A percentile compares a stretch with the other conserved stretches of the same genome.
phyloP scores from a whole-genome alignment of 768 basidiomycete species.

The Lanmaoa rubissima region DNA sequence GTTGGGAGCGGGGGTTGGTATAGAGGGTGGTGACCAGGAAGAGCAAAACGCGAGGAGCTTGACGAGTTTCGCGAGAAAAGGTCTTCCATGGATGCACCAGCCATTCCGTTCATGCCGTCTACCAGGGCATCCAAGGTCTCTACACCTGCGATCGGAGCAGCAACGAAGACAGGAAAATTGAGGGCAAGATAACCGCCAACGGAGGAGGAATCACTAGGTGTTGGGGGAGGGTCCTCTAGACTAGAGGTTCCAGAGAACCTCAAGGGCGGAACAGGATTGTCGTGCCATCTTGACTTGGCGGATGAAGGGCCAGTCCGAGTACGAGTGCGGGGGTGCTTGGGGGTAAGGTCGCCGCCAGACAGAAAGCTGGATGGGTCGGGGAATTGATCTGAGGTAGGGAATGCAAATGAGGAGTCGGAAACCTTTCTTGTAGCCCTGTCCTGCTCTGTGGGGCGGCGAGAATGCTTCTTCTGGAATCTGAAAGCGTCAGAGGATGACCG shows the following conservation, averaged over 20 bases:
- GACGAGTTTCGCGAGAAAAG: conserved; percentile 45
- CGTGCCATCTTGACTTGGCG: conserved; percentile 40
- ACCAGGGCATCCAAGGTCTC: conserved; percentile 88
- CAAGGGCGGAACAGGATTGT: conserved; percentile 48
- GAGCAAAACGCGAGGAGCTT: conserved; percentile 52
- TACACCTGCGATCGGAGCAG: conserved; percentile 75
- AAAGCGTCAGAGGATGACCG: conserved; percentile 18
- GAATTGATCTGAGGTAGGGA: conserved; percentile 28
- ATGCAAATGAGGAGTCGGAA: conserved; percentile 26
- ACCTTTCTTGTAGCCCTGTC: conserved; percentile 27
- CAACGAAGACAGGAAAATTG: conserved; percentile 64
- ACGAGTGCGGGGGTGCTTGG: conserved; percentile 45
- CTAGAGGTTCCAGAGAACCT: conserved; percentile 70
- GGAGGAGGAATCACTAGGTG: conserved; percentile 51
- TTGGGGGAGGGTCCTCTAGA: conserved; percentile 72
- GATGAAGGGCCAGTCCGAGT: conserved; percentile 60
- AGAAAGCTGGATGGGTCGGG: conserved; percentile 27
- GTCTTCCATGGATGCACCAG: conserved; percentile 59
- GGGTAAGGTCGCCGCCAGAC: conserved; percentile 31
- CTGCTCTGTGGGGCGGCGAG: conserved; percentile 26
- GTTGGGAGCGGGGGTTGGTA: conserved; percentile 82
- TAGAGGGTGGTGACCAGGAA: conserved; percentile 66
- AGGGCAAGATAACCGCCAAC: conserved; percentile 29
- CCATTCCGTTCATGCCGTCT: conserved; percentile 91
- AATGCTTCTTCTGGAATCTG: conserved; percentile 20